Evolutionary conservation across 2,329 filamentous ascomycete species (phyloP), one percentile per base, ranked within the genome.

Genomic region (Niveomyces coronatus): DNA sequence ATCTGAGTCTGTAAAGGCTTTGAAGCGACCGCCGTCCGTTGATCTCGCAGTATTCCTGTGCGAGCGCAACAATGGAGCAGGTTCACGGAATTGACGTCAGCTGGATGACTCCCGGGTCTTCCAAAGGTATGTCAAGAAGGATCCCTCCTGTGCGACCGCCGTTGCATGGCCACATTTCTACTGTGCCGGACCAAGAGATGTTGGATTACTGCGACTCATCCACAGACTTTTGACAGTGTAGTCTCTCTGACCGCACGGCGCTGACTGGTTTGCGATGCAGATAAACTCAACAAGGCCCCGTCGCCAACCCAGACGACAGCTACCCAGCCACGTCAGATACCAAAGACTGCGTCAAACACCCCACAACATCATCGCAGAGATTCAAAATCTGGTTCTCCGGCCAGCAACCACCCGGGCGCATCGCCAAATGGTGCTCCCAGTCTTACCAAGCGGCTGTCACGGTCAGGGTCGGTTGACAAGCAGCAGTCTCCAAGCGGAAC

Each of bases 51-150:
- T 9, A 9, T n/a, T 9, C 23, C 23, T 26, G n/a, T n/a, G n/a
- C n/a, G n/a, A n/a, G n/a, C n/a, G 10, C 14, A 8, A 29, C 49
- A 44, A 89, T 89, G 85, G 85, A 89, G 62, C 79, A 82, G 50
- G 75, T 85, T 47, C 79, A 86, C 58, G 80, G 81, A 48, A 75
- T 93, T 53, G 86, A 94, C 62, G 85, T 93, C 54, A 87, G 82
- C 61, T 94, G 86, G 86, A 82, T 93, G 68, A 72, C 72, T 50
- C 83, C 91, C 62, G 82, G 84, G 55, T 76, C 81, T 50, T 77
- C 79, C 46, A 87, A 83, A 81, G 85, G 86, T 85, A 70, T 61
- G 71, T 62, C 41, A 26, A 41, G 37, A 31, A 30, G 42, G 37
- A 46, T 31, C 41, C 42, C 43, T 35, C 2, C 15, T 11, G 26